Evolutionary conservation across 2,329 filamentous ascomycete species (phyloP).

Genomic region (Rhynchosporium agropyri): DNA sequence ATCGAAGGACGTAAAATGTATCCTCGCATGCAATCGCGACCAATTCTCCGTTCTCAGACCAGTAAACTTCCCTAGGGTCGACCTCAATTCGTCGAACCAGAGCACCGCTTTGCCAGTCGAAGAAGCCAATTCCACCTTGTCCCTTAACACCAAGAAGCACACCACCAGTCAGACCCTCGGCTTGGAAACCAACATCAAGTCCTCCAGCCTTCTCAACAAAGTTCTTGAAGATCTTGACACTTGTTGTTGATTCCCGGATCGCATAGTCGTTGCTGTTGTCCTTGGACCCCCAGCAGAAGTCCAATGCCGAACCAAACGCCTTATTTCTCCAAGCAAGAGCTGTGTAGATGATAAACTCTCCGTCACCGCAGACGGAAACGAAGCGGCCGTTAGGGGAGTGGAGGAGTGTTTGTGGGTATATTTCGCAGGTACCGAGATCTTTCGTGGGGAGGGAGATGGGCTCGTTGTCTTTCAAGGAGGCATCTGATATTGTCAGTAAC

Average conservation of each 20-base stretch:
- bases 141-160: conserved; percentile 92
- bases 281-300: conserved; percentile 96
- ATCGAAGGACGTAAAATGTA: conserved; percentile 90
- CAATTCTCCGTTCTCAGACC: conserved; percentile 95
- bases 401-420: conserved; percentile 91
- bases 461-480: conserved; percentile 82
- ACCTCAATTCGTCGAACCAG: conserved; percentile 91
- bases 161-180: conserved; percentile 87
- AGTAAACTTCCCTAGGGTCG: conserved; percentile 77
- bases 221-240: conserved; percentile 97
- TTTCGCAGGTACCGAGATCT: conserved; percentile 92
- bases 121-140: conserved; percentile 92
- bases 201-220: conserved; percentile 90
- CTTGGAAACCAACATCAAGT: conserved; percentile 92
- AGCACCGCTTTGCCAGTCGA: conserved; percentile 90
- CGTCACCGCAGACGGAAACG: conserved; percentile 88
- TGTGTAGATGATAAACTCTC: conserved; percentile 99
- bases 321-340: conserved; percentile 96
- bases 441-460: conserved; percentile 87
- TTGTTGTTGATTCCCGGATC: conserved; percentile 90
- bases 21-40: conserved; percentile 93
- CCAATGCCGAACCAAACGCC: conserved; percentile 90
- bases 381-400: conserved; percentile 96
- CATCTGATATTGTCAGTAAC: conserved; percentile 57
- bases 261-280: conserved; percentile 99